These are phyloP conservation scores for Ambrosiella beaveri DNA, from an alignment of 2,329 filamentous ascomycete species.

Conservation along the genomic window DNA sequence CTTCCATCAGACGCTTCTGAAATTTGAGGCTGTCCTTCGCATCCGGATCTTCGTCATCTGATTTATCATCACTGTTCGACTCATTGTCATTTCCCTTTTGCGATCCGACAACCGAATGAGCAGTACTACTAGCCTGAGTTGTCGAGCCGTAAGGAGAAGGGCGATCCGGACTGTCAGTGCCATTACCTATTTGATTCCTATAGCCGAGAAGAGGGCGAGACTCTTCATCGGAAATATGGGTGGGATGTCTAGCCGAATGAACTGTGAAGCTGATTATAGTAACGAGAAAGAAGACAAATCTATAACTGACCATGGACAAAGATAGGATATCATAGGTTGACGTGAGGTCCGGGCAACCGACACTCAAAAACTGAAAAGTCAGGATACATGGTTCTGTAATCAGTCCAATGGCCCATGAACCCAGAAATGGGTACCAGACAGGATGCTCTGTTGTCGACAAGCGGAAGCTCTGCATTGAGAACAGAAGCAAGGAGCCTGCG, in stretches of 20 bases:
- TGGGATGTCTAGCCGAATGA: neutral
- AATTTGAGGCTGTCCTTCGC: slow-evolving; percentile 31
- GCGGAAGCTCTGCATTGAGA: slow-evolving; percentile 39
- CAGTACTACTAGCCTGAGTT: slow-evolving; percentile 7
- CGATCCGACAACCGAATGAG: neutral
- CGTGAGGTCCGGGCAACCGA: neutral
- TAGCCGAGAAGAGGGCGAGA: slow-evolving; percentile 34
- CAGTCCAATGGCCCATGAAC: slow-evolving; percentile 42
- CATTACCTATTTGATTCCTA: neutral
- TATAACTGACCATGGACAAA: neutral
- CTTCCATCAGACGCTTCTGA: slow-evolving; percentile 52
- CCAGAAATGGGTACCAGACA: slow-evolving; percentile 46
- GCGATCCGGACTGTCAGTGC: neutral
- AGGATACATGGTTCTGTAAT: slow-evolving; percentile 35
- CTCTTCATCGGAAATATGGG: slow-evolving; percentile 32
- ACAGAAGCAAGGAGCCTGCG: slow-evolving; percentile 46
- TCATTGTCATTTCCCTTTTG: slow-evolving; percentile 2
- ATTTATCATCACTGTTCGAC: slow-evolving; percentile 20
- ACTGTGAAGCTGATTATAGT: neutral
- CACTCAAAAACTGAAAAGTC: slow-evolving; percentile 14
- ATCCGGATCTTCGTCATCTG: slow-evolving; percentile 30
- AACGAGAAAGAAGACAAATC: slow-evolving; percentile 3
- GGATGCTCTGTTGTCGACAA: slow-evolving; percentile 33
- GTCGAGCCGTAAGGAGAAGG: slow-evolving; percentile 7
- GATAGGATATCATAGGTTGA: slow-evolving; percentile 3